Conservation (phyloP, 805 yeast species). For the Schwanniomyces pseudopolymorphus region DNA sequence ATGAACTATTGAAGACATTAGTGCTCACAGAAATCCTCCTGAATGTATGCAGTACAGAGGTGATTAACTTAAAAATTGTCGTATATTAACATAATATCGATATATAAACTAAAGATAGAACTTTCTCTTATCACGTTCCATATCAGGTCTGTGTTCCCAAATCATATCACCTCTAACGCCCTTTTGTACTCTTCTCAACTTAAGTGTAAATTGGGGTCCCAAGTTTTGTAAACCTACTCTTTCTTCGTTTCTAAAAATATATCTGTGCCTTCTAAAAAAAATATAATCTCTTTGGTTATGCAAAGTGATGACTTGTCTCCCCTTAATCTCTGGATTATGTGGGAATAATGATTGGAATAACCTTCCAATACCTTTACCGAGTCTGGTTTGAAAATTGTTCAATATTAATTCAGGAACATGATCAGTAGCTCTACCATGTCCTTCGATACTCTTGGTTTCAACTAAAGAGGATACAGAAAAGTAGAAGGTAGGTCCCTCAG, state of each 20-base stretch:
- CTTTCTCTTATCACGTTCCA: slow-evolving; percentile 95
- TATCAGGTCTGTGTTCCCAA: slow-evolving; percentile 95
- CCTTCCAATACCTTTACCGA: slow-evolving; percentile 92
- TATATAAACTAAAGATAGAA: slow-evolving; percentile 61
- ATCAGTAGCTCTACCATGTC: slow-evolving; percentile 88
- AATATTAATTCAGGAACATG: slow-evolving; percentile 91
- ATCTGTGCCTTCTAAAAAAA: slow-evolving; percentile 93
- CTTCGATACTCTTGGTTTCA: slow-evolving; percentile 71
- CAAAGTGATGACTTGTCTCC: slow-evolving; percentile 91
- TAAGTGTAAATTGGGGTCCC: slow-evolving; percentile 94
- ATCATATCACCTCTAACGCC: slow-evolving; percentile 90
- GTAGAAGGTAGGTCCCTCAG: slow-evolving; percentile 93
- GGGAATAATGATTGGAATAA: slow-evolving; percentile 92
- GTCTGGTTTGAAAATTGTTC: slow-evolving; percentile 87
- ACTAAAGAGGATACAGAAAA: slow-evolving; percentile 78
- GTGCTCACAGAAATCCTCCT: not conserved
- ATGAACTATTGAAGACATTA: not conserved
- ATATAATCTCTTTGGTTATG: slow-evolving; percentile 96
- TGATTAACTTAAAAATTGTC: not conserved
- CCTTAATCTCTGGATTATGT: slow-evolving; percentile 88
- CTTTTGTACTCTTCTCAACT: slow-evolving; percentile 82
- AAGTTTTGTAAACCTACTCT: slow-evolving; percentile 92
- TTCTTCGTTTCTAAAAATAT: slow-evolving; percentile 84
- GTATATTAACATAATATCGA: slow-evolving; percentile 8
- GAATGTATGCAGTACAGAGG: slow-evolving; percentile 3